Evolutionary conservation across 208 protist genomes (phyloP).

Genomic region (Trypanosoma caninum): DNA sequence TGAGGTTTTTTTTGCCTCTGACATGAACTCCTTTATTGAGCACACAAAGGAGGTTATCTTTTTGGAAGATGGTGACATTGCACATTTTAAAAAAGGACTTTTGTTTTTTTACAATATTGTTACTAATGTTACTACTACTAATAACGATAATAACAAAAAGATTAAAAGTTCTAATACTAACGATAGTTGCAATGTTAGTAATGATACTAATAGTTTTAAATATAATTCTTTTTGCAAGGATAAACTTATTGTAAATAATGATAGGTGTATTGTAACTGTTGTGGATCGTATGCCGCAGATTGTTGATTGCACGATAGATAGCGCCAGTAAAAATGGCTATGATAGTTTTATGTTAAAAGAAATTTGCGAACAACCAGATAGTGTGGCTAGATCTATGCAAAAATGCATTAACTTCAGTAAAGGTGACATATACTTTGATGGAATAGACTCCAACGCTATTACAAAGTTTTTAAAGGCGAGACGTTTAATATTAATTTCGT

Average conservation of each 20-base stretch:
- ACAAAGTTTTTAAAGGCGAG: slow-evolving; percentile 43
- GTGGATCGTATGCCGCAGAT: slow-evolving; percentile 50
- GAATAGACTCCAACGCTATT: slow-evolving; percentile 55
- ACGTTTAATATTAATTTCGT: slow-evolving; percentile 93
- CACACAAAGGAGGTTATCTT: slow-evolving; percentile 93
- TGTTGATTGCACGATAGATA: slow-evolving; percentile 82
- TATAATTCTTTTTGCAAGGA: too few relatives aligned
- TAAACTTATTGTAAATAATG: too few relatives aligned
- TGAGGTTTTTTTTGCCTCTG: slow-evolving; percentile 93
- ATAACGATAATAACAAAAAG: not conserved
- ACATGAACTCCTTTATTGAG: slow-evolving; percentile 92
- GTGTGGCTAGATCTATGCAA: slow-evolving; percentile 89
- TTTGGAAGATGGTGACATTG: slow-evolving; percentile 94
- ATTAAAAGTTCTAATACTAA: too few relatives aligned
- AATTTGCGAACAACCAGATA: slow-evolving; percentile 96
- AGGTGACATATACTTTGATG: slow-evolving; percentile 78
- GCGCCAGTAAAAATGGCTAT: slow-evolving; percentile 91
- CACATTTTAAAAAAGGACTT: slow-evolving; percentile 53
- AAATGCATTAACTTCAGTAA: slow-evolving; percentile 86
- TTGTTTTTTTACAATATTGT: slow-evolving; percentile 52
- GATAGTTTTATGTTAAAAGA: slow-evolving; percentile 98
- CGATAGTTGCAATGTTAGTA: too few relatives aligned
- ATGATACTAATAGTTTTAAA: too few relatives aligned
- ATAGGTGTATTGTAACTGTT: not conserved
- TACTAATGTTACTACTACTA: not conserved